A percentile compares a stretch with the other conserved stretches of the same genome.
Evolutionary conservation across 805 yeast genomes (phyloP).

Genomic region (Yamadazyma kitorensis): DNA sequence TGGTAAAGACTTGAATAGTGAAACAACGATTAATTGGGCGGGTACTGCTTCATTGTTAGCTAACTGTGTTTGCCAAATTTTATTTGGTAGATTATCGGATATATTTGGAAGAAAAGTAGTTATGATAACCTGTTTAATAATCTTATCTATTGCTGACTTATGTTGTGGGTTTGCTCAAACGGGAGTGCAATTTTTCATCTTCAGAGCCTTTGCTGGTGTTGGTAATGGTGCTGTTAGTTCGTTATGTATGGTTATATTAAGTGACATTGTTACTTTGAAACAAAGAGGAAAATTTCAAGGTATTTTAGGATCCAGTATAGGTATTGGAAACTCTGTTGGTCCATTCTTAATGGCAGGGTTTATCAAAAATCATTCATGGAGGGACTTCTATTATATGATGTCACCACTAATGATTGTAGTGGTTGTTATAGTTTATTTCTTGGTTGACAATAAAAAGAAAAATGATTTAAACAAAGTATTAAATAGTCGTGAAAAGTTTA

Average conservation of each 20-base stretch:
- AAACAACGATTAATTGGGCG: constrained; percentile 54
- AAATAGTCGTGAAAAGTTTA: constrained; percentile 35
- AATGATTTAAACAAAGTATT: constrained; percentile 22
- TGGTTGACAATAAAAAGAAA: constrained; percentile 37
- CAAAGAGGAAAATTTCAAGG: constrained; percentile 61
- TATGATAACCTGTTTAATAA: constrained; percentile 35
- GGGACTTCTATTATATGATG: constrained; percentile 49
- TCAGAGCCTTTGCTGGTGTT: constrained; percentile 54
- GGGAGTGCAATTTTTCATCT: constrained; percentile 47
- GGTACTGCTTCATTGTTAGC: constrained; percentile 54
- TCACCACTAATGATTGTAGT: constrained; percentile 40
- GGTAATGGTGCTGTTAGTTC: constrained; percentile 55
- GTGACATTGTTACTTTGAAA: constrained; percentile 52
- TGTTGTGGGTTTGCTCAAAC: constrained; percentile 52
- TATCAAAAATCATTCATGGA: constrained; percentile 46
- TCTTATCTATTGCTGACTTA: constrained; percentile 44
- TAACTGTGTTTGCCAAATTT: constrained; percentile 49
- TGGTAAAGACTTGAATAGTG: constrained; percentile 45
- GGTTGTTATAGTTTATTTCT: constrained; percentile 25
- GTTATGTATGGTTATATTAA: constrained; percentile 49
- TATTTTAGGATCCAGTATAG: constrained; percentile 48
- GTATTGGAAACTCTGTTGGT: constrained; percentile 52
- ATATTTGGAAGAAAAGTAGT: constrained; percentile 51
- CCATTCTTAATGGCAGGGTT: constrained; percentile 56
- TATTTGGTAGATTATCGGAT: constrained; percentile 54